Conservation (phyloP, 345 rosid genomes). For the Streptanthus diversifolius region DNA sequence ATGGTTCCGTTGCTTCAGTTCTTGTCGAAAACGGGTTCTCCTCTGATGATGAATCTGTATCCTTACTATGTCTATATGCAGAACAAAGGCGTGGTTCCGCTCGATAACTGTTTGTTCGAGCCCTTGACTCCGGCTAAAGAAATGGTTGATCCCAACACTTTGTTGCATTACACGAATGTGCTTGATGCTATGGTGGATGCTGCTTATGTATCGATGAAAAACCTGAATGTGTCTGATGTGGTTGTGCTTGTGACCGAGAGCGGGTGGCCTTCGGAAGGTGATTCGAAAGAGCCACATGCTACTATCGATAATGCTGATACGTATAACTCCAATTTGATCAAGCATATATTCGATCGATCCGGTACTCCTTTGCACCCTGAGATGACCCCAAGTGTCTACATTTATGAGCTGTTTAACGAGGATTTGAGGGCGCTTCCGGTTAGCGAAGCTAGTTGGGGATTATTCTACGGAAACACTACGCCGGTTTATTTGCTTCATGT, state of each 20-base stretch:
- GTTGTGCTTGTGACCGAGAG: conserved; percentile 74
- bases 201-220: conserved; percentile 87
- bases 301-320: conserved; percentile 78
- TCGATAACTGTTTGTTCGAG: conserved; percentile 80
- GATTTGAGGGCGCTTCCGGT: conserved; percentile 67
- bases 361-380: conserved; percentile 94
- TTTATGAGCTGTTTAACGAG: conserved; percentile 92
- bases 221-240: conserved; percentile 74
- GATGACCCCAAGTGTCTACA: conserved; percentile 65
- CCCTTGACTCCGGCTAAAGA: conserved; percentile 88
- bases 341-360: conserved; percentile 68
- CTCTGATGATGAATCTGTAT: conserved; percentile 94
- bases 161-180: conserved; percentile 90
- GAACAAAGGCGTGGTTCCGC: conserved; percentile 92
- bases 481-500: conserved; percentile 88
- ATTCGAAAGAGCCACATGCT: conserved; percentile 82
- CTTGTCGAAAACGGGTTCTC: conserved; percentile 73
- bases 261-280: conserved; percentile 93
- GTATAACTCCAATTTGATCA: conserved; percentile 84
- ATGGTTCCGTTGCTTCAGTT: conserved; percentile 76
- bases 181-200: conserved; percentile 97
- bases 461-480: conserved; percentile 75
- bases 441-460: conserved; percentile 92
- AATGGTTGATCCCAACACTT: conserved; percentile 96
- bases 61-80: conserved; percentile 96